Conservation (phyloP, 306 rosid species). For the Vicia sativa region DNA sequence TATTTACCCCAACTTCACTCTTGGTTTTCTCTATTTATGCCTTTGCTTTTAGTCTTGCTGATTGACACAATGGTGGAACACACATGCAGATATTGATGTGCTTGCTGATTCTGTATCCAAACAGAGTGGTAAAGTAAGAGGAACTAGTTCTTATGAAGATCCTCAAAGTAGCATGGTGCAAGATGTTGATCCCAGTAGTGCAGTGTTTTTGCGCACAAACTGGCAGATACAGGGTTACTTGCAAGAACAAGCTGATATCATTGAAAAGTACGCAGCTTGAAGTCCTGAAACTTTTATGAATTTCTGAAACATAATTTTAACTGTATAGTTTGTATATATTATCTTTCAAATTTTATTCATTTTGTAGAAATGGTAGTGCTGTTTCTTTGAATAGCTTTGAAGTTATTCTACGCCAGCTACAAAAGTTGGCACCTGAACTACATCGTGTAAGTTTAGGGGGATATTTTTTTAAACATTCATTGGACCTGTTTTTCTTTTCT, state of each 20-base stretch:
- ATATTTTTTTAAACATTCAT: conserved; percentile 9
- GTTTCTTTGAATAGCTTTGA: conserved; percentile 80
- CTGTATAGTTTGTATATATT: conserved; percentile 30
- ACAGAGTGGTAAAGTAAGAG: conserved; percentile 57
- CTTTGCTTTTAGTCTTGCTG: conserved; percentile 26
- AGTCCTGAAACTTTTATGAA: conserved; percentile 20
- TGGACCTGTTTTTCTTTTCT: not conserved
- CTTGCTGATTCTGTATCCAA: conserved; percentile 56
- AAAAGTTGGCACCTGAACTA: conserved; percentile 88
- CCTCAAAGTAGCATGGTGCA: conserved; percentile 50
- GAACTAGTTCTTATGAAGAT: conserved; percentile 57
- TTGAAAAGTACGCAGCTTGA: conserved; percentile 64
- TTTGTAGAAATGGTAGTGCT: conserved; percentile 69
- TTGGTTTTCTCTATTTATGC: conserved; percentile 18
- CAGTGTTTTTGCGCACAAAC: conserved; percentile 73
- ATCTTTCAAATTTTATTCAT: conserved; percentile 35
- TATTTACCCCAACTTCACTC: conserved; percentile 21
- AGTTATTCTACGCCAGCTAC: conserved; percentile 69
- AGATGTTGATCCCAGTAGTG: conserved; percentile 60
- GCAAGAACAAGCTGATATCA: conserved; percentile 88
- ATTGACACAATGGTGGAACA: conserved; percentile 34
- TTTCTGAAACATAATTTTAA: conserved; percentile 14
- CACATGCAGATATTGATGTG: conserved; percentile 65
- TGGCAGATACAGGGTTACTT: conserved; percentile 95
- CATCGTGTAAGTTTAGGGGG: conserved; percentile 67